Evolutionary conservation across 306 rosid genomes (phyloP).

Genomic region (Oxytropis ochrocephala): DNA sequence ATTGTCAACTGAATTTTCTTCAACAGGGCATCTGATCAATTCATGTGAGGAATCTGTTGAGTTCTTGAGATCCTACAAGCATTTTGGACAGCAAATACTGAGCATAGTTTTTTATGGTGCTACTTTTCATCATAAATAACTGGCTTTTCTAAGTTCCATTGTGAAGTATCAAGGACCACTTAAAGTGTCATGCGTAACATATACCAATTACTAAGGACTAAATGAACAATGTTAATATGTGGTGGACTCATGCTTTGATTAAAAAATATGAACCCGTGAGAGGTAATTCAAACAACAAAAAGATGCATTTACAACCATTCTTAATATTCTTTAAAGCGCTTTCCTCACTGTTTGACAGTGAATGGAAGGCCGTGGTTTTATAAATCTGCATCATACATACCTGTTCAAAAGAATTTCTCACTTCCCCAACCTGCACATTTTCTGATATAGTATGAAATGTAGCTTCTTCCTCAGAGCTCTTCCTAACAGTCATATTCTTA

Average conservation of each 20-base stretch:
- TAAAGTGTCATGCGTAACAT: background rate
- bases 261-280: background rate
- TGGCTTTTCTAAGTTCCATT: background rate
- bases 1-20: slow-evolving; percentile 23
- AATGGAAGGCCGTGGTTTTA: background rate
- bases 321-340: background rate
- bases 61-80: slow-evolving; percentile 34
- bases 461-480: slow-evolving; percentile 18
- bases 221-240: background rate
- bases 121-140: slow-evolving; percentile 5
- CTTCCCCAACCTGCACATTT: slow-evolving; percentile 23
- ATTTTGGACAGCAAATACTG: slow-evolving; percentile 16
- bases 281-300: background rate
- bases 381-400: background rate
- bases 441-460: slow-evolving; percentile 17
- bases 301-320: background rate
- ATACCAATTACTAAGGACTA: background rate
- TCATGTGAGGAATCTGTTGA: slow-evolving; percentile 20
- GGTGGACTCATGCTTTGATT: background rate
- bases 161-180: background rate
- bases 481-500: slow-evolving; percentile 16
- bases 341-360: background rate
- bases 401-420: slow-evolving; percentile 15
- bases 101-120: slow-evolving; percentile 8
- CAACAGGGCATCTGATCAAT: slow-evolving; percentile 2